A percentile compares a stretch with the other conserved stretches of the same genome.
Conservation (phyloP, 176 grass and related monocot species). For the Aegilops umbellulata region DNA sequence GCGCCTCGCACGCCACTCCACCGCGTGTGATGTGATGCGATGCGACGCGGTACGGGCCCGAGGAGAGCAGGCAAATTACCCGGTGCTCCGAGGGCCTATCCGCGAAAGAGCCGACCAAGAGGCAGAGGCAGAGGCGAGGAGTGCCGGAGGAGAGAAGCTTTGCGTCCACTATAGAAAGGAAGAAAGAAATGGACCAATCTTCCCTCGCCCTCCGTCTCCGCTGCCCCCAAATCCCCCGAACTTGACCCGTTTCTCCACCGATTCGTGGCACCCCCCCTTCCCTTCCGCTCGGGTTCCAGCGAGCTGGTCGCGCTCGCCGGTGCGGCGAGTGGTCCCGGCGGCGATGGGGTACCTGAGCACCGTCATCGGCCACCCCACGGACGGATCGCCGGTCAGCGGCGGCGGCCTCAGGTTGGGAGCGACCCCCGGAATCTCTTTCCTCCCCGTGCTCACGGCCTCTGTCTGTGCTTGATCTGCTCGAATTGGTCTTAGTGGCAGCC, state of each 20-base stretch:
- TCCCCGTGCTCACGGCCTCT: background rate
- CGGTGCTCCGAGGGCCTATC: background rate
- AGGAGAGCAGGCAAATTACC: background rate
- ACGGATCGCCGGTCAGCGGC: conserved; percentile 56
- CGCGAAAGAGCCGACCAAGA: background rate
- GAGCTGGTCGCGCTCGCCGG: too few relatives aligned
- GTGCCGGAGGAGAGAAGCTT: background rate
- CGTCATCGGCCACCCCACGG: conserved; percentile 57
- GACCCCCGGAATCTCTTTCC: background rate
- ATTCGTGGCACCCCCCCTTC: background rate
- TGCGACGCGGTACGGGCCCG: background rate
- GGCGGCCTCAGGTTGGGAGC: conserved; percentile 52
- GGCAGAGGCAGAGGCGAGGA: too few relatives aligned
- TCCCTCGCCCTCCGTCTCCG: background rate
- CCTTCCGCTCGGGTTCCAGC: background rate
- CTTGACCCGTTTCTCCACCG: background rate
- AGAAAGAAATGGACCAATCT: conserved; percentile 26
- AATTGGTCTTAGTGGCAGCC: background rate
- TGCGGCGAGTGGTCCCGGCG: background rate
- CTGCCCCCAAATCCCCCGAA: conserved; percentile 20
- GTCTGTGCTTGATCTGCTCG: background rate
- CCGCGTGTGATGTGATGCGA: background rate
- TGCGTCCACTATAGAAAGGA: background rate
- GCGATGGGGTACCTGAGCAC: conserved; percentile 56
- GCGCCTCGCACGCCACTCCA: conserved; percentile 28